Evolutionary conservation across 208 protist genomes (phyloP).

Genomic region (Crithidia mellificae): DNA sequence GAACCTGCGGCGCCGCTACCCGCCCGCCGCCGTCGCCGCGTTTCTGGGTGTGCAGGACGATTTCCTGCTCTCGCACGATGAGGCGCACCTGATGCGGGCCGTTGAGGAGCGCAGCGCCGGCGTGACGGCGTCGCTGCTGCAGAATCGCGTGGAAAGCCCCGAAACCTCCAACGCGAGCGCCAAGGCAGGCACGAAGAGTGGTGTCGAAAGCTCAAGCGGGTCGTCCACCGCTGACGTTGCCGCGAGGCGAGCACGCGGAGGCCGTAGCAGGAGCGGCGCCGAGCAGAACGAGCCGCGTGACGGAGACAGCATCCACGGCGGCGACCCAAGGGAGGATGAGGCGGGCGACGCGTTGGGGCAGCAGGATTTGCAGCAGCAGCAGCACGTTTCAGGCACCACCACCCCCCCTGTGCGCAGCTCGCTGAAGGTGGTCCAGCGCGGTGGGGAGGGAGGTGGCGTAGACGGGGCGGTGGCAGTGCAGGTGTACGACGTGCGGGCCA

Average conservation of each 20-base stretch:
- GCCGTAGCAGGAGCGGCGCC: background rate
- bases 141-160: constrained; percentile 51
- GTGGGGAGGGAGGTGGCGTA: constrained; percentile 48
- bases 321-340: background rate
- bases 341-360: background rate
- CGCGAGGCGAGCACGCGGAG: background rate
- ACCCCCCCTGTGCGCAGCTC: constrained; percentile 37
- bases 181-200: background rate
- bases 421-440: constrained; percentile 70
- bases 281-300: background rate
- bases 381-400: constrained; percentile 2
- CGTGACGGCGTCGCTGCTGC: constrained; percentile 63
- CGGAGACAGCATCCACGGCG: background rate
- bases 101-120: constrained; percentile 83
- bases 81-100: constrained; percentile 73
- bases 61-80: constrained; percentile 77
- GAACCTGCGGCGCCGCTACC: constrained; percentile 66
- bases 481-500: constrained; percentile 85
- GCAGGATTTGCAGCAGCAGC: constrained; percentile 13
- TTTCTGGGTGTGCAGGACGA: constrained; percentile 90
- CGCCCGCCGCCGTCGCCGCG: constrained; percentile 61
- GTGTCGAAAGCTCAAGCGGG: too few species aligned
- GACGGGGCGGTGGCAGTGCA: constrained; percentile 67
- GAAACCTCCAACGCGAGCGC: background rate
- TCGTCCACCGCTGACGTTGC: too few species aligned